Conservation (phyloP, 2,329 filamentous ascomycete genomes). For the Talaromyces sp. region DNA sequence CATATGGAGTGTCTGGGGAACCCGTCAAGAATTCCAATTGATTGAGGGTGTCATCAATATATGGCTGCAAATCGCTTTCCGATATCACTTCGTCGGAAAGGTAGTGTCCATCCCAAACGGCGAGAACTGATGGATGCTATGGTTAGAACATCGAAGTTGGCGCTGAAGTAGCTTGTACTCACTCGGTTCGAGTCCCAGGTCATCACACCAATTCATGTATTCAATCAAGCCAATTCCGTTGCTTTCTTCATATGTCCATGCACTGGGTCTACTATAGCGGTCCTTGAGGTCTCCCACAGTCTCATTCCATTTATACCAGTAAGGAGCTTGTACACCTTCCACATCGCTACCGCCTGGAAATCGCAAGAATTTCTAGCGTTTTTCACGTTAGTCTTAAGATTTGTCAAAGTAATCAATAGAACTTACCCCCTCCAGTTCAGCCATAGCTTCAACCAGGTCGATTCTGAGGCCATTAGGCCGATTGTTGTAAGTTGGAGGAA, state of each 20-base stretch:
- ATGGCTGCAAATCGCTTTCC: background rate
- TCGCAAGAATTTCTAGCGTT: slow-evolving; percentile 53
- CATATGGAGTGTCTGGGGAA: slow-evolving; percentile 52
- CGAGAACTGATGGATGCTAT: background rate
- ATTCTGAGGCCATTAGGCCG: slow-evolving; percentile 54
- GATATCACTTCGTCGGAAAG: background rate
- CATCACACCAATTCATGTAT: slow-evolving; percentile 56
- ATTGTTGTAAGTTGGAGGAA: slow-evolving; percentile 59
- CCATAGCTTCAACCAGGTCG: slow-evolving; percentile 46
- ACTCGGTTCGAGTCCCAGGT: slow-evolving; percentile 29
- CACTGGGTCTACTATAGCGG: slow-evolving; percentile 53
- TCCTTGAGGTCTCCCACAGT: slow-evolving; percentile 41
- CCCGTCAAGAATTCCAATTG: slow-evolving; percentile 53
- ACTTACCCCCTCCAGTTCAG: background rate
- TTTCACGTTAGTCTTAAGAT: background rate
- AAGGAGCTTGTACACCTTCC: slow-evolving; percentile 30
- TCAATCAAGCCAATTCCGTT: slow-evolving; percentile 53
- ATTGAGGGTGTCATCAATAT: slow-evolving; percentile 9
- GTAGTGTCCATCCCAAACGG: slow-evolving; percentile 2
- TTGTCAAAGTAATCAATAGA: background rate
- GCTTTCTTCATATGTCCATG: slow-evolving; percentile 61
- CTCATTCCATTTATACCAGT: slow-evolving; percentile 41
- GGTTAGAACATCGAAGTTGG: background rate
- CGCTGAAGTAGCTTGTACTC: background rate
- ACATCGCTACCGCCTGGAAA: slow-evolving; percentile 66